Evolutionary conservation across 345 rosid genomes (phyloP), one percentile per base, ranked within the genome.

Genomic region (Jatropha curcas): DNA sequence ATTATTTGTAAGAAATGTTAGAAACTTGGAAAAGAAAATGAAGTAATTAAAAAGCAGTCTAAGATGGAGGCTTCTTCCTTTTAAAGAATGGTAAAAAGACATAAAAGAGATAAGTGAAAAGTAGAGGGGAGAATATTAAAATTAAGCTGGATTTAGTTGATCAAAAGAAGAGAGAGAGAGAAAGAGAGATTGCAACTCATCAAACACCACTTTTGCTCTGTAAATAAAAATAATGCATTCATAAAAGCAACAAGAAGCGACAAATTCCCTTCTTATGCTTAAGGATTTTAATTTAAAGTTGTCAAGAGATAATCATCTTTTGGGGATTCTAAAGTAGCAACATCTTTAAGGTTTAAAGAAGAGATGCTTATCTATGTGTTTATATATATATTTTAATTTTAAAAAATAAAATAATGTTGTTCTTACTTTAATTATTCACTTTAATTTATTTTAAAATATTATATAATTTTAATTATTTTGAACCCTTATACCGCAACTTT

Each of bases 271-370:
- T 71, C 84, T 85, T 80, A 78, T 78, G 84, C 74, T 76, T 67
- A 51, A 17, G 59, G 33, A 62, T 72, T 77, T 77, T 74, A 59
- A 76, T 79, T 84, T 79, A 81, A 85, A 81, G 84, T 55, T 68
- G 63, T 37, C 53, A 73, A 75, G 77, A 80, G 79, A 81, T 81
- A 79, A 77, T 78, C n/a, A 82, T 69, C 83, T 81, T 85, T 81
- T 76, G 74, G 34, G 63, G 84, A 83, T 83, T 81, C 79, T 80
- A 85, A 79, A 83, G 86, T 74, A 64, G 67, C 66, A 71, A 75
- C 79, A 75, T 77, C 85, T 81, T 85, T 83, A 83, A 73, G 84
- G 81, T 81, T 79, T 76, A 74, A 80, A 84, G 83, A 78, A 75
- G 73, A 80, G 78, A 77, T 80, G 84, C 84, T 76, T 78, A 77